Base-by-base conservation (phyloP, 176 grass and related monocot species). In the Juncus inflexus region DNA sequence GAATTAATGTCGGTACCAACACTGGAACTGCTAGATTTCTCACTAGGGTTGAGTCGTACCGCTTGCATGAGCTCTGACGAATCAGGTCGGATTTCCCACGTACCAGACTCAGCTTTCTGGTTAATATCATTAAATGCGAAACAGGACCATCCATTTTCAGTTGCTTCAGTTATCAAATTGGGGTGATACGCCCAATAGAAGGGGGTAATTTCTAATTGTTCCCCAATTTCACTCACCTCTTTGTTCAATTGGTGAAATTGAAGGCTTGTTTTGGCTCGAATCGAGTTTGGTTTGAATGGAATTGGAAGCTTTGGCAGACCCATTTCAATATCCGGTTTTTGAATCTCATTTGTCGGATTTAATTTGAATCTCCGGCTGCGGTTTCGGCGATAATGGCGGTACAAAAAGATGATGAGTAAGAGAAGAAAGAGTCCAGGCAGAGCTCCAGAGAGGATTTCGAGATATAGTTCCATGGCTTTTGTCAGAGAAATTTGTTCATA, bases 121-220 rank as follows among this genome's bases (percentile, higher is more conserved):
- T 75, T 53, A 55, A 73, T 72, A 2, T 80, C 74, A 0, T 76
- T 49, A 41, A 99, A 99, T 15, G 84, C 64, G 61, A 99, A 99
- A 52, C 80, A 85, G 38, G 78, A 84, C 95, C 95, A 99, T 14
- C 95, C 95, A 54, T 94, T 86, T 85, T 99, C 95, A 3, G 76
- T 84, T 7, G 86, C 95, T 52, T 90, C 83, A 0, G 83, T 77
- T 55, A 94, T 79, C 43, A 94, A 73, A 35, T 81, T 41, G 12
- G 89, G 95, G 65, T 99, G 89, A 3, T 99, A 74, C 2, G 51
- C 39, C 95, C 95, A 99, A 64, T 67, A 58, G 83, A 99, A 99
- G 11, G 73, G 12, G 0, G 50, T 68, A 60, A 79, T 76, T 62
- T 75, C 76, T 42, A 45, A 66, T 2, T n/a, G 66, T 10, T 50